Conservation (phyloP, 495 filamentous ascomycete species). For the Achaetomiella virescens region DNA sequence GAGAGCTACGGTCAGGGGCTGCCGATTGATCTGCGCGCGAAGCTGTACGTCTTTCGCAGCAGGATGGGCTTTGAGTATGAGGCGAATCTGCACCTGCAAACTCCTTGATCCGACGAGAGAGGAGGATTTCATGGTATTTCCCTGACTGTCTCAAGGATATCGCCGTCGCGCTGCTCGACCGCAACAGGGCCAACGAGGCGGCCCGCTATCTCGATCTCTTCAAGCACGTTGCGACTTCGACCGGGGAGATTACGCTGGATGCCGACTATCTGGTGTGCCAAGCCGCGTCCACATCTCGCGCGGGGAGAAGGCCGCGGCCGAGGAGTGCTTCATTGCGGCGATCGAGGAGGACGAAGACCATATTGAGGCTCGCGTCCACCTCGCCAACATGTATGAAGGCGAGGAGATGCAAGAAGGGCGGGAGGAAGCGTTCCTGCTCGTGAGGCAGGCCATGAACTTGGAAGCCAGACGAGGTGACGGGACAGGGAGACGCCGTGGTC, state of each 20-base stretch:
- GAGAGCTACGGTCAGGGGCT: slow-evolving; percentile 68
- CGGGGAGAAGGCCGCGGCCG: slow-evolving; percentile 59
- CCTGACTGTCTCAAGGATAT: slow-evolving; percentile 71
- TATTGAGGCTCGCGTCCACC: slow-evolving; percentile 60
- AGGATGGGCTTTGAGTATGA: slow-evolving; percentile 65
- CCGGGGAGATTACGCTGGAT: slow-evolving; percentile 50
- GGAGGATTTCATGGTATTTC: slow-evolving; percentile 53
- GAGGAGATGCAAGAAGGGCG: slow-evolving; percentile 52
- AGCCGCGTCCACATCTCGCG: slow-evolving; percentile 60
- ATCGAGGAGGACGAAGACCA: slow-evolving; percentile 61
- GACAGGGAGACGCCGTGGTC: slow-evolving; percentile 13
- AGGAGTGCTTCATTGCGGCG: slow-evolving; percentile 65
- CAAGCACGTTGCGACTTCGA: slow-evolving; percentile 47
- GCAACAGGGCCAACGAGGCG: slow-evolving; percentile 53
- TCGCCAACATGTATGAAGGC: slow-evolving; percentile 76
- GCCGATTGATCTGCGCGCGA: slow-evolving; percentile 78
- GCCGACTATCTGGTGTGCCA: slow-evolving; percentile 61
- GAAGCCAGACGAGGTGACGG: slow-evolving; percentile 37
- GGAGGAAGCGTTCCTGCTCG: slow-evolving; percentile 61
- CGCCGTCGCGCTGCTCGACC: slow-evolving; percentile 59
- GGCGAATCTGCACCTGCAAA: slow-evolving; percentile 49
- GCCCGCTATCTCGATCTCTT: slow-evolving; percentile 69
- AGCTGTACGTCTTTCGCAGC: slow-evolving; percentile 74
- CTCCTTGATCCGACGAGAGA: slow-evolving; percentile 56
- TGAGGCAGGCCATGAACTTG: slow-evolving; percentile 66